Conservation (phyloP, 768 basidiomycete genomes). For the Postia placenta region DNA sequence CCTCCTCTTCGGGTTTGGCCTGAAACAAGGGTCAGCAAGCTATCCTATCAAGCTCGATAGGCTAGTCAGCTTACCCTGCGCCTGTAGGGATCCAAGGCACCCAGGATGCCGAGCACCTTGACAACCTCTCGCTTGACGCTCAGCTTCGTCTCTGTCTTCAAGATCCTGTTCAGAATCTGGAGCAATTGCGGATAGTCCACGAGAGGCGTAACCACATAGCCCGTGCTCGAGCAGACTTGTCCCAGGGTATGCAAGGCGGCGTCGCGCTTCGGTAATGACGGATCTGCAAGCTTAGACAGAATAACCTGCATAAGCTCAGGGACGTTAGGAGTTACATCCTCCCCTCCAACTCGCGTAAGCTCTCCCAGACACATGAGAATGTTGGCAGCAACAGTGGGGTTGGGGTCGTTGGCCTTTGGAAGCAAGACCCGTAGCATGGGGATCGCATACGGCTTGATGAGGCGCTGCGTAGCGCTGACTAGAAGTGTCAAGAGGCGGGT, state of each 20-base stretch:
- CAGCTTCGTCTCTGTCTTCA: slow-evolving; percentile 72
- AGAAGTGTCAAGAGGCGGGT: slow-evolving; percentile 85
- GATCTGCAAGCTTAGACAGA: slow-evolving; percentile 84
- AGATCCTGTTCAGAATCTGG: slow-evolving; percentile 76
- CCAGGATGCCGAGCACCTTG: slow-evolving; percentile 92
- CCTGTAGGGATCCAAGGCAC: slow-evolving; percentile 92
- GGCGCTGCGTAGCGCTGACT: slow-evolving; percentile 84
- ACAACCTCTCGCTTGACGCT: slow-evolving; percentile 82
- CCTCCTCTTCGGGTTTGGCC: slow-evolving; percentile 62
- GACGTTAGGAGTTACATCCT: slow-evolving; percentile 80
- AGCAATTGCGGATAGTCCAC: slow-evolving; percentile 89
- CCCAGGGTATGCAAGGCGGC: slow-evolving; percentile 92
- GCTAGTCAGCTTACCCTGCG: slow-evolving; percentile 61
- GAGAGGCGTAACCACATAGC: slow-evolving; percentile 88
- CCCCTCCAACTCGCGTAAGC: slow-evolving; percentile 87
- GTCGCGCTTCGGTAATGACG: slow-evolving; percentile 83
- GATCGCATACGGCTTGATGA: slow-evolving; percentile 93
- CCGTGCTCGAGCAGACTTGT: slow-evolving; percentile 92
- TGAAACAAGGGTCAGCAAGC: slow-evolving; percentile 17
- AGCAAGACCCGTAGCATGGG: slow-evolving; percentile 92
- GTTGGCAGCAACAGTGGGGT: slow-evolving; percentile 85
- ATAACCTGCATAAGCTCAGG: slow-evolving; percentile 88
- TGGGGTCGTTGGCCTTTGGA: slow-evolving; percentile 80
- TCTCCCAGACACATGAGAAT: slow-evolving; percentile 94
- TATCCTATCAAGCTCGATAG: neutral